Evolutionary conservation across 805 yeast genomes (phyloP), one percentile per base, ranked within the genome.

Genomic region (Myxozyma monticola): DNA sequence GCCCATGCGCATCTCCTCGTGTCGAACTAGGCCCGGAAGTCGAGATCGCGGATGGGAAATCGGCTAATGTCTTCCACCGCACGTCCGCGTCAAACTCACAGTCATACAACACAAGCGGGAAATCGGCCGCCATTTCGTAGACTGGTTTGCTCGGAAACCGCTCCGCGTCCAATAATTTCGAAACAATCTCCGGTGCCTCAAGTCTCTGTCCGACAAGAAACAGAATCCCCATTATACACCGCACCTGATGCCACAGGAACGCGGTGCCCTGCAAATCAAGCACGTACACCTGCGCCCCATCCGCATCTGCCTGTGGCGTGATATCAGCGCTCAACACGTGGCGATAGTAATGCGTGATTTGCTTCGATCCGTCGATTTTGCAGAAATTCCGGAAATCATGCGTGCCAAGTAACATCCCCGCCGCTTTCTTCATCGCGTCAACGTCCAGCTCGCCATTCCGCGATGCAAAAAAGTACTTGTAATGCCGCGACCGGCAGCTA

Each of bases 161-260:
- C 3, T 71, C 73, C 1, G 79, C 69, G 60, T 91, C 77, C 37
- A 90, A 65, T 51, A 93, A 69, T 1, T 79, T 76, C 10, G 67
- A 66, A 1, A 93, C 72, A 0, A 88, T 67, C 0, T 67, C 62
- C 0, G 88, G 84, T 0, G 65, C 49, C 66, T 93, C 99, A 18
- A 78, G 74, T 14, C 73, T 72, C 66, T 89, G 96, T 0, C 96
- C 99, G 6, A 89, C 81, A 21, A 85, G 68, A 46, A 93, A 79
- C 48, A 93, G 66, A 9, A 85, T 73, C 0, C 96, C 96, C 71
- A 89, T 79, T 93, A 93, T 93, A 60, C 96, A 89, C 50, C 99
- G 78, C 17, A 93, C 99, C 68, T 93, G 99, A 66, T 93, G 98
- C 98, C 98, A 93, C 48, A 93, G 69, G 60, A 93, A 93, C 7